A percentile compares a stretch with the other conserved stretches of the same genome.
These are phyloP conservation scores for Cutaneotrichosporon mucoides DNA, from an alignment of 1,284 basidiomycete genomes.

Conservation along the genomic window DNA sequence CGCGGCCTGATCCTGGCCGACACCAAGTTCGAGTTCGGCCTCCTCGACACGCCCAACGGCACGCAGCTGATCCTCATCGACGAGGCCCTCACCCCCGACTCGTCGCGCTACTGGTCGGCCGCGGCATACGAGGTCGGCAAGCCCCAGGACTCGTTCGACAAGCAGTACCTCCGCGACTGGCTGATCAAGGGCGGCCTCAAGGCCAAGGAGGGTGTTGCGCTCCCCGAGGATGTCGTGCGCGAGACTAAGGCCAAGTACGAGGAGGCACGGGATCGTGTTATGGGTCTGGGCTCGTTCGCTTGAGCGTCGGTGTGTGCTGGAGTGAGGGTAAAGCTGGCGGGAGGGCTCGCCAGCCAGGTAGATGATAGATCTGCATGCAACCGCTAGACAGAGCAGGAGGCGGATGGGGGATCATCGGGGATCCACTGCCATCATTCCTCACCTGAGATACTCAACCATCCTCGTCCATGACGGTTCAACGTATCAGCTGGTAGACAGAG, in stretches of 20 bases:
- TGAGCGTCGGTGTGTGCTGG: background rate
- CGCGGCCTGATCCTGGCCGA: slow-evolving; percentile 94
- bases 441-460: too few species aligned
- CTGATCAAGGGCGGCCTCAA: slow-evolving; percentile 65
- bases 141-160: slow-evolving; percentile 88
- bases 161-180: slow-evolving; percentile 95
- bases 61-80: slow-evolving; percentile 81
- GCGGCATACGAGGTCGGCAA: slow-evolving; percentile 68
- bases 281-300: slow-evolving; percentile 46
- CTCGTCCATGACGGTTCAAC: too few species aligned
- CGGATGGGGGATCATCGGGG: too few species aligned
- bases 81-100: slow-evolving; percentile 94
- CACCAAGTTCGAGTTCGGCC: slow-evolving; percentile 85
- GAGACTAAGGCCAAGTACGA: slow-evolving; percentile 73
- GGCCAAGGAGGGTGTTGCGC: slow-evolving; percentile 69
- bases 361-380: too few species aligned
- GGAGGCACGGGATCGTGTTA: slow-evolving; percentile 70
- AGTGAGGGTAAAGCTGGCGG: background rate
- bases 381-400: too few species aligned
- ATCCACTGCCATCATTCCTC: too few species aligned
- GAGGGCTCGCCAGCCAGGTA: too few species aligned
- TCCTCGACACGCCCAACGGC: slow-evolving; percentile 51
- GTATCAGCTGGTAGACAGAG: too few species aligned
- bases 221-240: slow-evolving; percentile 69
- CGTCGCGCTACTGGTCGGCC: slow-evolving; percentile 92